Evolutionary conservation across 2,329 filamentous ascomycete species (phyloP).

Genomic region (Moelleriella libera): DNA sequence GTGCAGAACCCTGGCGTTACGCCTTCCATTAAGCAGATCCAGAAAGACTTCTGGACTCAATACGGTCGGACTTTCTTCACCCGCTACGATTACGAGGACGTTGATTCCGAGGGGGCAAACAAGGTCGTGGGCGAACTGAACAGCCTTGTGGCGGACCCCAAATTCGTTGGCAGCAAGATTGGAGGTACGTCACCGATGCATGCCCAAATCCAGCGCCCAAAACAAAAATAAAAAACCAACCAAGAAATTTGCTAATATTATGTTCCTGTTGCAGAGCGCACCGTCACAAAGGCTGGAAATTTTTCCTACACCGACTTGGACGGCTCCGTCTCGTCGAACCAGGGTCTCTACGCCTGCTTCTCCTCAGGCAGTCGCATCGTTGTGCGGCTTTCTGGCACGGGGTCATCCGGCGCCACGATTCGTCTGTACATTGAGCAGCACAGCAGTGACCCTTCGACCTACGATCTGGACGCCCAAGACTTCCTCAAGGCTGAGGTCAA

Average conservation of each 20-base stretch:
- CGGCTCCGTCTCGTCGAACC: slow-evolving; percentile 87
- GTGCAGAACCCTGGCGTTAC: slow-evolving; percentile 65
- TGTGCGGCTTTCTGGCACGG: slow-evolving; percentile 86
- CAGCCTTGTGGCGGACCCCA: slow-evolving; percentile 57
- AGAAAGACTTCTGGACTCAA: slow-evolving; percentile 90
- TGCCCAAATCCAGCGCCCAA: too few species aligned
- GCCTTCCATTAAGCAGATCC: slow-evolving; percentile 89
- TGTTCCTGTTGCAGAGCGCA: slow-evolving; percentile 38
- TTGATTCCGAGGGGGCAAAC: slow-evolving; percentile 79
- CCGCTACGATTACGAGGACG: slow-evolving; percentile 94
- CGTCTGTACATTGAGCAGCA: slow-evolving; percentile 96
- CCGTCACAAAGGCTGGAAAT: slow-evolving; percentile 80
- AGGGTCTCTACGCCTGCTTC: slow-evolving; percentile 90
- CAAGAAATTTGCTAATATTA: too few species aligned
- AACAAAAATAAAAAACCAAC: neutral
- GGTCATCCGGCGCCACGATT: slow-evolving; percentile 90
- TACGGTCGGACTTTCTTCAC: slow-evolving; percentile 99
- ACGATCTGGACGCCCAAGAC: slow-evolving; percentile 74
- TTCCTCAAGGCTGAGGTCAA: slow-evolving; percentile 85
- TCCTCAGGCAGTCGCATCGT: slow-evolving; percentile 91
- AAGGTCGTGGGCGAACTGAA: slow-evolving; percentile 76
- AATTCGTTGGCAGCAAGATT: slow-evolving; percentile 72
- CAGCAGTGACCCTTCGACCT: slow-evolving; percentile 65
- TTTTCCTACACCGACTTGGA: slow-evolving; percentile 99
- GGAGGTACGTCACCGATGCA: slow-evolving; percentile 33